Conservation (phyloP, 1,284 basidiomycete species). For the Moesziomyces globuligerus region DNA sequence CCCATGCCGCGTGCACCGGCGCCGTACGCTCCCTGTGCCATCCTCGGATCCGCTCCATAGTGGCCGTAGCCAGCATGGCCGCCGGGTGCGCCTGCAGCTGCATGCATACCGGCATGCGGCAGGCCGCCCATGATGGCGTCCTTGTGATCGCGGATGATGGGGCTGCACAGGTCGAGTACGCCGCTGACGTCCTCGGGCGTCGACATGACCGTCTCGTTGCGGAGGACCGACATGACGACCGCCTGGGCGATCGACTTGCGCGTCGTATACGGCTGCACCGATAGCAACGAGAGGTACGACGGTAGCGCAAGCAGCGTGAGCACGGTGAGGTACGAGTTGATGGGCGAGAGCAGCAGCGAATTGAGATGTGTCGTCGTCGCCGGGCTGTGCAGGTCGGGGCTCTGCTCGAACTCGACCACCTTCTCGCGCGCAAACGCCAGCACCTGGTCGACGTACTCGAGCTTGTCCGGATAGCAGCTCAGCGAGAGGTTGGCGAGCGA, state of each 20-base stretch:
- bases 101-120: constrained; percentile 34
- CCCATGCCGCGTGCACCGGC: constrained; percentile 36
- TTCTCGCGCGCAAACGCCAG: constrained; percentile 63
- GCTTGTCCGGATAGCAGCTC: constrained; percentile 65
- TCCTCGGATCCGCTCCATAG: constrained; percentile 34
- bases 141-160: constrained; percentile 60
- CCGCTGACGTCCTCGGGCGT: constrained; percentile 66
- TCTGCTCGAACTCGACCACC: constrained; percentile 55
- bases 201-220: constrained; percentile 61
- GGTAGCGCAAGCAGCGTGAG: constrained; percentile 64
- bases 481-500: constrained; percentile 63
- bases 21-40: constrained; percentile 46
- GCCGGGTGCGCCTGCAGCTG: constrained; percentile 27
- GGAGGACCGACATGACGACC: constrained; percentile 61
- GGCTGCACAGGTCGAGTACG: constrained; percentile 61
- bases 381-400: constrained; percentile 52
- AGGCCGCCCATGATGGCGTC: constrained; percentile 48
- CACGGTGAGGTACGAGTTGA: constrained; percentile 61
- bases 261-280: constrained; percentile 59
- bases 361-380: constrained; percentile 57
- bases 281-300: constrained; percentile 57
- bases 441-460: constrained; percentile 67
- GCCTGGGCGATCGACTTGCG: constrained; percentile 64
- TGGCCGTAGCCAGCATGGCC: constrained; percentile 29
- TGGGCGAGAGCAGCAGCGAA: constrained; percentile 61